phyloP scores from a whole-genome alignment of 192 early-diverging fungal genomes.

The Irineochytrium annulatum region DNA sequence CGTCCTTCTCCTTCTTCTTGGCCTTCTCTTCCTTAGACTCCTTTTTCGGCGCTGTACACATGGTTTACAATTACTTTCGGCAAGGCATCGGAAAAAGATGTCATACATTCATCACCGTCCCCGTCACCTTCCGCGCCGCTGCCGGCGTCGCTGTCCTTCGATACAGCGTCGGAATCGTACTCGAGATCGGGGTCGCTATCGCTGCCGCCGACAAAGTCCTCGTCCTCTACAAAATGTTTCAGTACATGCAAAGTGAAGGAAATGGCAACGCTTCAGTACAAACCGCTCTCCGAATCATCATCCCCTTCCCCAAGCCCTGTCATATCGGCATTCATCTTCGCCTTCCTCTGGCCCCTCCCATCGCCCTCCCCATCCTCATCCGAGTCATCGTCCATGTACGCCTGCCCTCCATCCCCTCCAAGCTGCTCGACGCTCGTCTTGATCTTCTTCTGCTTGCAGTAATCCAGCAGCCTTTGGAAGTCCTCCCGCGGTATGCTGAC shows the following conservation, averaged over 20 bases:
- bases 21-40: slow-evolving; percentile 8
- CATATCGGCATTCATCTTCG: slow-evolving; percentile 9
- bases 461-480: slow-evolving; percentile 74
- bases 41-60: neutral
- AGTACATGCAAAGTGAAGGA: neutral
- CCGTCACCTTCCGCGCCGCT: slow-evolving; percentile 8
- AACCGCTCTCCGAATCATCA: slow-evolving; percentile 25
- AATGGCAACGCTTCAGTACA: neutral
- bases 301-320: slow-evolving; percentile 15
- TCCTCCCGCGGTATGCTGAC: slow-evolving; percentile 89
- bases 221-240: slow-evolving; percentile 20
- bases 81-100: neutral
- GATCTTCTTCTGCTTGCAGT: slow-evolving; percentile 73
- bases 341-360: slow-evolving; percentile 13
- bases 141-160: slow-evolving; percentile 22
- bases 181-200: slow-evolving; percentile 23
- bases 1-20: slow-evolving; percentile 14
- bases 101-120: neutral
- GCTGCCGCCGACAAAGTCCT: slow-evolving; percentile 24
- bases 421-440: slow-evolving; percentile 20
- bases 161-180: slow-evolving; percentile 10
- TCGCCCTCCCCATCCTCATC: slow-evolving; percentile 14
- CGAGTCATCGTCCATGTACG: slow-evolving; percentile 24
- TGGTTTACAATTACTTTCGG: slow-evolving; percentile 8
- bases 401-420: slow-evolving; percentile 42